Evolutionary conservation across 1,139 yeast genomes (phyloP), one percentile per base, ranked within the genome.

Genomic region (Protomyces macrosporus): DNA sequence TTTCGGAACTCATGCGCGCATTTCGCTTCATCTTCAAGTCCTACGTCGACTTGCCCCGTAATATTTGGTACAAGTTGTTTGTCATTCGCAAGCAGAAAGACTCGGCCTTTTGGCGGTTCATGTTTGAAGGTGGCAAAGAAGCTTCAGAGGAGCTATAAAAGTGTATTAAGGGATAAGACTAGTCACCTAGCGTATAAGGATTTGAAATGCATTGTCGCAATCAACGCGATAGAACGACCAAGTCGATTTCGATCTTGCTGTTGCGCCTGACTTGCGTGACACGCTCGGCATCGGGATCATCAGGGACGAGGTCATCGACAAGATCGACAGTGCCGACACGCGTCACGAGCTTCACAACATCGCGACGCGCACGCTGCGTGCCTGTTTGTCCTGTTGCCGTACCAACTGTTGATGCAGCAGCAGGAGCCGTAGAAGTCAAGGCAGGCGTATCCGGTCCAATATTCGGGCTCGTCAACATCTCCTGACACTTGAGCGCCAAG

Each of bases 31-130:
- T 91, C 35, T 75, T 83, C 64, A 72, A 75, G 42, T 85, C 96
- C 58, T 91, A 91, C 74, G 71, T 80, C 60, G 79, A 84, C 56
- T 81, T 91, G 69, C 97, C 98, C 16, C 76, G 77, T 60, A 80
- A 84, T 65, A 60, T 87, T 1, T 83, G 63, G 63, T 52, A 58
- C 45, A 23, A 58, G n/a, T 14, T 58, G 30, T 58, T 58, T 33
- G 62, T 58, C 30, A 34, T 23, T 6, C 52, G 50, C 30, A 23
- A 42, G 9, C 48, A 23, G 4, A n/a, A 40, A 32, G 55, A 58
- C 7, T 34, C 39, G 35, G 32, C 56, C 3, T 32, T 58, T 30
- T 58, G 62, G 62, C 50, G 52, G 14, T 40, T 52, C 33, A 40
- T 52, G 35, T 52, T 58, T 50, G 34, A 48, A 3, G 14, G 51